phyloP scores from a whole-genome alignment of 345 rosid genomes.

The Carallia pectinifolia region DNA sequence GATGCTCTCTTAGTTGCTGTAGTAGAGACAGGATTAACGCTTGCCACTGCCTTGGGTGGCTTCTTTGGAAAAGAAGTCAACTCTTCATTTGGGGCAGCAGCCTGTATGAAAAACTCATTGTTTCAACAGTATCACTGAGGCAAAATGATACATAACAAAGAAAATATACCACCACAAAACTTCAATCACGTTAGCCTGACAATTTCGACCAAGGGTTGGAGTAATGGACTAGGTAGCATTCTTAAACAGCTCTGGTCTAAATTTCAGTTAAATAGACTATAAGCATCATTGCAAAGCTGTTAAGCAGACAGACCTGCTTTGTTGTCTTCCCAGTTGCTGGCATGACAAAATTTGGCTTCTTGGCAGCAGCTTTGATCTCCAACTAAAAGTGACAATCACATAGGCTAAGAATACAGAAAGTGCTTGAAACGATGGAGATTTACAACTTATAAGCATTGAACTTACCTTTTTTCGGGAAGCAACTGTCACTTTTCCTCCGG shows the following conservation, averaged over 20 bases:
- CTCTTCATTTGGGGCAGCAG: constrained; percentile 32
- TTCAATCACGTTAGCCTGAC: constrained; percentile 5
- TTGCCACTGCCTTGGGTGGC: constrained; percentile 46
- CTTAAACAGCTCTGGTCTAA: too few relatives aligned
- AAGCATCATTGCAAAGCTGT: constrained; percentile 29
- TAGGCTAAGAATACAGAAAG: neutral
- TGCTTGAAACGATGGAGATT: constrained; percentile 5
- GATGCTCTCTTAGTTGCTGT: constrained; percentile 53
- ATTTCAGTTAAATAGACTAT: too few relatives aligned
- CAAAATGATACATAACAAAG: neutral
- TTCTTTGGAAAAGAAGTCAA: constrained; percentile 41
- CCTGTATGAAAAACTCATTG: constrained; percentile 29
- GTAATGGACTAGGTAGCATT: neutral
- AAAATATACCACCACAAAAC: neutral
- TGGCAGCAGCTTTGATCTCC: constrained; percentile 41
- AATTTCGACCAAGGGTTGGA: neutral
- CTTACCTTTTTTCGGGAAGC: constrained; percentile 54
- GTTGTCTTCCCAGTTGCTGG: constrained; percentile 43
- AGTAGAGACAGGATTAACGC: constrained; percentile 33
- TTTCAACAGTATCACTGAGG: constrained; percentile 8
- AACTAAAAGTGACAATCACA: constrained; percentile 35
- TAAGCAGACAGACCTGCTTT: constrained; percentile 46
- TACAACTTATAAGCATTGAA: constrained; percentile 14
- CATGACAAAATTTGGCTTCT: constrained; percentile 45
- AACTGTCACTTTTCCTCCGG: constrained; percentile 36